Evolutionary conservation across 768 basidiomycete genomes (phyloP).

Genomic region (Calocybe cyanea): DNA sequence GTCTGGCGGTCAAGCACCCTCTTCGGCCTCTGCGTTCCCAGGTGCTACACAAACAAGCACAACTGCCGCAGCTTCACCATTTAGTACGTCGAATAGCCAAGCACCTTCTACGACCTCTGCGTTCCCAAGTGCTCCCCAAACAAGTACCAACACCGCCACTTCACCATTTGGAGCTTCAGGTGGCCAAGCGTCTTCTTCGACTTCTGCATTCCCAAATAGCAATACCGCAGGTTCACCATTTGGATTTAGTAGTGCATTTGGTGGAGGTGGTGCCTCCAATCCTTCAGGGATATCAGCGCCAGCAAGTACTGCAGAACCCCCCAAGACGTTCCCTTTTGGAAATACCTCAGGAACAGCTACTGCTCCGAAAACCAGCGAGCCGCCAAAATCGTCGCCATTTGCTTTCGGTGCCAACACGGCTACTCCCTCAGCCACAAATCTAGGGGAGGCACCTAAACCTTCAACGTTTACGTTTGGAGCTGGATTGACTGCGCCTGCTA

Average conservation of each 20-base stretch:
- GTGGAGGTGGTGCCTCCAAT: slow-evolving; percentile 2
- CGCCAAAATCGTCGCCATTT: slow-evolving; percentile 13
- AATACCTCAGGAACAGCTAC: neutral
- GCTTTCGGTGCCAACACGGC: neutral
- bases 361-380: slow-evolving; percentile 12
- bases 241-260: slow-evolving; percentile 3
- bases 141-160: neutral
- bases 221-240: slow-evolving; percentile 2
- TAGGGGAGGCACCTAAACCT: neutral
- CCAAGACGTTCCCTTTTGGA: neutral
- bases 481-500: slow-evolving; percentile 5
- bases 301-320: neutral
- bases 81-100: neutral
- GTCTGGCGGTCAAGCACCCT: neutral
- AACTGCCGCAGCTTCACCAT: neutral
- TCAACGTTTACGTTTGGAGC: slow-evolving; percentile 4
- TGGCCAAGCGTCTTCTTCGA: slow-evolving; percentile 1
- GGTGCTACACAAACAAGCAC: neutral
- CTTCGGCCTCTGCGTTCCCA: too few relatives aligned
- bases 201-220: neutral
- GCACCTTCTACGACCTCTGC: neutral
- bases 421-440: neutral
- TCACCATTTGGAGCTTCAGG: too few relatives aligned
- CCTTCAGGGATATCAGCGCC: neutral
- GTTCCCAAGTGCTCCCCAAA: neutral